Evolutionary conservation across 441 rosid genomes (phyloP).

Genomic region (Gossypium gossypioides): DNA sequence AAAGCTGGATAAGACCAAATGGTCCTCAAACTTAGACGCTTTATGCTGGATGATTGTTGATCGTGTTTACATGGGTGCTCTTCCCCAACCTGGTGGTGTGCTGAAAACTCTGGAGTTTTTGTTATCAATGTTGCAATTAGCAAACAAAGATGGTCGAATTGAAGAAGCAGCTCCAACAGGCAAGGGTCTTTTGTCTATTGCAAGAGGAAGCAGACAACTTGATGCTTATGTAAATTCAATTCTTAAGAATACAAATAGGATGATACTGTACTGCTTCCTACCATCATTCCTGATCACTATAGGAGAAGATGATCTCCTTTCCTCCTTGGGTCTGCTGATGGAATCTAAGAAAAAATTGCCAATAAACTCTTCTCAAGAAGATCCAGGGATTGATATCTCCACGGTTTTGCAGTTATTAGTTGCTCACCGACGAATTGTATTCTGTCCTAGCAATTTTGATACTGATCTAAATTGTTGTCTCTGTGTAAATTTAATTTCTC

Average conservation of each 20-base stretch:
- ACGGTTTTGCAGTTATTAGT: slow-evolving; percentile 82
- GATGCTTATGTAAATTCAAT: slow-evolving; percentile 90
- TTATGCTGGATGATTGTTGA: slow-evolving; percentile 97
- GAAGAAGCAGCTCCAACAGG: slow-evolving; percentile 89
- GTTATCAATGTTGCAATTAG: slow-evolving; percentile 95
- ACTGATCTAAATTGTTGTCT: slow-evolving; percentile 92
- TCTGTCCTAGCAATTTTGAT: slow-evolving; percentile 96
- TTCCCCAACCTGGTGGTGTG: slow-evolving; percentile 81
- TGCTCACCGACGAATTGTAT: slow-evolving; percentile 81
- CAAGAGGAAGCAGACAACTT: slow-evolving; percentile 78
- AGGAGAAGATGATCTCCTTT: slow-evolving; percentile 86
- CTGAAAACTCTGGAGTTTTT: slow-evolving; percentile 85
- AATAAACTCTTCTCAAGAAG: slow-evolving; percentile 50
- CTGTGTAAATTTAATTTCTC: slow-evolving; percentile 79
- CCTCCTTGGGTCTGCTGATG: slow-evolving; percentile 61
- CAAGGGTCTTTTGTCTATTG: slow-evolving; percentile 81
- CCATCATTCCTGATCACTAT: slow-evolving; percentile 81
- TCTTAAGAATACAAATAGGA: slow-evolving; percentile 84
- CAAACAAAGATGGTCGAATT: slow-evolving; percentile 94
- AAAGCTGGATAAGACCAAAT: slow-evolving; percentile 80
- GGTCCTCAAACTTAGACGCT: slow-evolving; percentile 93
- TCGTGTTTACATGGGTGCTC: slow-evolving; percentile 94
- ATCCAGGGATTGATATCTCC: slow-evolving; percentile 71
- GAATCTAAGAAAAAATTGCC: slow-evolving; percentile 60
- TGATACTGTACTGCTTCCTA: slow-evolving; percentile 86